These are phyloP conservation scores for Moesziomyces sp. DNA, from an alignment of 1,284 basidiomycete genomes.

Conservation along the genomic window DNA sequence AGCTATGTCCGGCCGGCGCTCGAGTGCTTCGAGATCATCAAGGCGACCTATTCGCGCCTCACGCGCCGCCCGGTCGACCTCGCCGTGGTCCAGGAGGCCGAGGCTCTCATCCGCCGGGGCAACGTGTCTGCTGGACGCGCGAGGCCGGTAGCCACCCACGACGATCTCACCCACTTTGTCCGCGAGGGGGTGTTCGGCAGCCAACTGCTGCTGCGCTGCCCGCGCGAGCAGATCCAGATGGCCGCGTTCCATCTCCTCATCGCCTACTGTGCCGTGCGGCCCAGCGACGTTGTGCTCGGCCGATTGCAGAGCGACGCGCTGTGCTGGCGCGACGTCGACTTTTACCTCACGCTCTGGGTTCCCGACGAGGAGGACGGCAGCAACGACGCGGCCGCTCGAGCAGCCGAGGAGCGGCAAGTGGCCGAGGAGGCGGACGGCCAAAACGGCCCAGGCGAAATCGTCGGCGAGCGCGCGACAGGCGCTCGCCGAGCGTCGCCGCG, in stretches of 20 bases:
- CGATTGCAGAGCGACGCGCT: neutral
- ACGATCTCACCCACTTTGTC: neutral
- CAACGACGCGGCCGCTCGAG: neutral
- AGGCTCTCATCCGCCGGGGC: neutral
- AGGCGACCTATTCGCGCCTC: no score
- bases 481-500: neutral
- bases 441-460: no score
- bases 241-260: neutral
- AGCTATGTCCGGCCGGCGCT: no score
- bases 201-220: constrained; percentile 2
- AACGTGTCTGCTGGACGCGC: neutral
- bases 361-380: neutral
- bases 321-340: neutral
- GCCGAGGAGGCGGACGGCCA: neutral
- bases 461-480: no score
- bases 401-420: no score
- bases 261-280: neutral
- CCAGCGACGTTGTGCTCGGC: neutral
- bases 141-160: neutral
- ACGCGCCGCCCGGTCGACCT: no score
- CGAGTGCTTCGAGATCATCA: no score
- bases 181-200: neutral
- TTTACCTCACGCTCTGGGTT: constrained; percentile 1
- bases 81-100: no score
- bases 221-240: constrained; percentile 1